Base-by-base conservation (phyloP, 371 early-diverging fungal species). In the Mortierella polycephala region DNA sequence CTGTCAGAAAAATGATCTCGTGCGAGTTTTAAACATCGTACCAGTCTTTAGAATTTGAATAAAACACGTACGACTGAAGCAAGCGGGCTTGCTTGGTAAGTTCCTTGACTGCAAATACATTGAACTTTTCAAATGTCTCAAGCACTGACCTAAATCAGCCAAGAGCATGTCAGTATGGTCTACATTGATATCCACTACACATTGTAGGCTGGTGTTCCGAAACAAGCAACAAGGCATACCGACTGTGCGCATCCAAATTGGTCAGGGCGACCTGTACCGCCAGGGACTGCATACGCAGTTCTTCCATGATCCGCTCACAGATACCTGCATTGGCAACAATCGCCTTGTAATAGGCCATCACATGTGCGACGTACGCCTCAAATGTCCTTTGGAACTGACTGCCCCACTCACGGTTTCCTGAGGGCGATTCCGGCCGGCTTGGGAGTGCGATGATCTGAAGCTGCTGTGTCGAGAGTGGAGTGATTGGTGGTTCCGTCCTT, bases 251-350 rank as follows among this genome's bases (percentile, higher is more conserved):
- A 46, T 85, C 86, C 13, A 90, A 62, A 62, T 89, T 90, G n/a
- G 85, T 84, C 52, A 89, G 60, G 5, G 89, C 90, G 0, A 88
- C 90, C 40, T 84, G 85, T 10, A 90, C 67, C 18, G 90, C 90
- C 83, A 85, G 84, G 30, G 83, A 73, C 62, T 90, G 90, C 3
- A 83, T 66, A 42, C 85, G 83, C 52, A 87, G 86, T 49, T 88
- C 87, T 23, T 83, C 81, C 41, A 86, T 83, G 20, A 87, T 82
- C 2, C 68, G 69, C 61, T 83, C 82, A 42, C 87, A 84, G 21
- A 86, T 49, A 12, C 74, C 75, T 2, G 82, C 79, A 70, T 90
- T 88, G 0, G 74, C 68, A 8, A 70, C 66, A 7, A 83, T 79
- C 8, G 81, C 68, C 58, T 81, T 76, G 45, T 83, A 63, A 50